A percentile compares a stretch with the other conserved stretches of the same genome.
Evolutionary conservation across 2,329 filamentous ascomycete species (phyloP).

Genomic region (Paraphaeosphaeria sporulosa): DNA sequence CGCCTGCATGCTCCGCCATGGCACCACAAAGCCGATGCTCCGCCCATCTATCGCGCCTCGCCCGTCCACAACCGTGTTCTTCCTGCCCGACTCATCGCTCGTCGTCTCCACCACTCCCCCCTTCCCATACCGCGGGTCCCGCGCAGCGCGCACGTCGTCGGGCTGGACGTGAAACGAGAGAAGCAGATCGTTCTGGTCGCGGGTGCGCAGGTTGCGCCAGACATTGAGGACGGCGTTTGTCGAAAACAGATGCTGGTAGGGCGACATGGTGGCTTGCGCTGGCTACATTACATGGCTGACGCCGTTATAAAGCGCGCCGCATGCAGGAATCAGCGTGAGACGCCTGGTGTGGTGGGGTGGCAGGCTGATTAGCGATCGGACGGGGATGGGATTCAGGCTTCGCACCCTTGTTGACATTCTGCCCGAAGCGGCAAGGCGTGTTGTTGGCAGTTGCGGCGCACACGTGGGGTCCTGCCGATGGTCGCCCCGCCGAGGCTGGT

Average conservation of each 20-base stretch:
- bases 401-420: constrained; percentile 22
- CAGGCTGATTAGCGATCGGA: constrained; percentile 18
- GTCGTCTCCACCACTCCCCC: constrained; percentile 22
- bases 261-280: constrained; percentile 27
- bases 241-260: constrained; percentile 45
- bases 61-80: constrained; percentile 27
- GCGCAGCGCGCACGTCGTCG: constrained; percentile 32
- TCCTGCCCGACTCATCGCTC: constrained; percentile 27
- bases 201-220: constrained; percentile 43
- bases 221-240: constrained; percentile 44
- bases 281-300: constrained; percentile 26
- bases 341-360: constrained; percentile 13
- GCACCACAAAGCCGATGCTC: constrained; percentile 46
- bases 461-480: constrained; percentile 21
- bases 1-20: constrained; percentile 47
- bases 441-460: background rate
- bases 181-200: constrained; percentile 41
- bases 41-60: constrained; percentile 23
- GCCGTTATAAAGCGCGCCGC: background rate
- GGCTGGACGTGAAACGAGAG: constrained; percentile 45
- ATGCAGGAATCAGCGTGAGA: background rate
- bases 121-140: constrained; percentile 29
- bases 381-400: constrained; percentile 15
- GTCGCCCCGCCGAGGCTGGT: background rate
- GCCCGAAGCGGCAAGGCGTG: constrained; percentile 3